Evolutionary conservation across 202 grass and related monocot species (phyloP).

Genomic region (Bolboschoenoplectus hybrid): DNA sequence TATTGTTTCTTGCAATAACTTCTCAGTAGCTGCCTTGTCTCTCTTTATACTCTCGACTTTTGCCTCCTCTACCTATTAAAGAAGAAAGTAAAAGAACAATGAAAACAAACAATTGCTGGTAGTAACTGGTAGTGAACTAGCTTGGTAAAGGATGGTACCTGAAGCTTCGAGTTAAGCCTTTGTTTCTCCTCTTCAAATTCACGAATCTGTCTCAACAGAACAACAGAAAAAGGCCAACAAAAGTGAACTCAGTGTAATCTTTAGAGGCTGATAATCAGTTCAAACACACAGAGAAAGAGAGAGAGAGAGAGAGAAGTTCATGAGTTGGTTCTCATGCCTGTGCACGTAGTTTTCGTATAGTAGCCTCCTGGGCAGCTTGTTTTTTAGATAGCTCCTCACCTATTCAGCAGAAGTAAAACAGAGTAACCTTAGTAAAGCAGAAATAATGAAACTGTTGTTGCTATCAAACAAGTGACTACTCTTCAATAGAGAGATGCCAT

Average conservation of each 20-base stretch:
- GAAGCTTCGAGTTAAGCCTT: conserved; percentile 87
- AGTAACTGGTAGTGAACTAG: conserved; percentile 8
- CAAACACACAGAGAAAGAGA: conserved; percentile 4
- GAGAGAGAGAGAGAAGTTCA: background rate
- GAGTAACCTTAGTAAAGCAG: background rate
- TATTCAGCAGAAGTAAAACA: conserved; percentile 49
- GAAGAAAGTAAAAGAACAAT: conserved; percentile 40
- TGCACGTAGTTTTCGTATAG: conserved; percentile 93
- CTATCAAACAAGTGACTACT: background rate
- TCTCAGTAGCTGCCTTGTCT: conserved; percentile 91
- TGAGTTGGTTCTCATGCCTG: conserved; percentile 63
- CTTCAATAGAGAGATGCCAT: background rate
- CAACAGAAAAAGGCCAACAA: conserved; percentile 31
- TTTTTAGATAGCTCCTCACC: conserved; percentile 98
- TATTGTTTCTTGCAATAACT: conserved; percentile 97
- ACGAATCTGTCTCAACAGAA: conserved; percentile 78
- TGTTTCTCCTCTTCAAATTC: conserved; percentile 98
- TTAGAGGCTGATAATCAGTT: conserved; percentile 23
- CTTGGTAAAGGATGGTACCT: conserved; percentile 54
- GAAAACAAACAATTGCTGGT: conserved; percentile 18
- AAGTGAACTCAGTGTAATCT: conserved; percentile 37
- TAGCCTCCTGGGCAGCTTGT: conserved; percentile 98
- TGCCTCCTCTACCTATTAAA: conserved; percentile 84
- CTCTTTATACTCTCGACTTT: conserved; percentile 98
- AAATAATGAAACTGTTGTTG: background rate